Conservation (phyloP, 2,329 filamentous ascomycete species). For the Fusarium odoratissimum region DNA sequence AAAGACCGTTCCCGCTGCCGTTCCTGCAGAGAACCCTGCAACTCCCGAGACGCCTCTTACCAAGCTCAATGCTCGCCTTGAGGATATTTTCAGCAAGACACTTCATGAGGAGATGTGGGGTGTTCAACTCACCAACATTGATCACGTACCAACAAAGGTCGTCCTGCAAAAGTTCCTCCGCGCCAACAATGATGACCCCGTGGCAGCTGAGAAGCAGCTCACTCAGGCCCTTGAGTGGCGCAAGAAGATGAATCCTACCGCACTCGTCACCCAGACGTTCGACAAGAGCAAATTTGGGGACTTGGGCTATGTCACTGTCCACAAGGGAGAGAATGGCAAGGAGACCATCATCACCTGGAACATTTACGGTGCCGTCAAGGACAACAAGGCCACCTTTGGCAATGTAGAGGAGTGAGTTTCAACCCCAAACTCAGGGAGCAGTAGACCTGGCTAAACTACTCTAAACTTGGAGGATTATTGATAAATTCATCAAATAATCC, state of each 20-base stretch:
- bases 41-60: slow-evolving; percentile 56
- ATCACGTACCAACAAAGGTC: slow-evolving; percentile 80
- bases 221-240: slow-evolving; percentile 85
- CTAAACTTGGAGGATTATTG: background rate
- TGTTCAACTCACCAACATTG: slow-evolving; percentile 69
- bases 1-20: slow-evolving; percentile 29
- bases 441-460: background rate
- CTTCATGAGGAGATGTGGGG: slow-evolving; percentile 88
- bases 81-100: slow-evolving; percentile 66
- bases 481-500: background rate
- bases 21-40: slow-evolving; percentile 19
- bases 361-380: slow-evolving; percentile 88
- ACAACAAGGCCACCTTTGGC: slow-evolving; percentile 85
- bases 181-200: slow-evolving; percentile 82
- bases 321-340: slow-evolving; percentile 66
- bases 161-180: slow-evolving; percentile 94
- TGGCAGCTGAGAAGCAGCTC: slow-evolving; percentile 82
- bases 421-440: background rate
- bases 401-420: slow-evolving; percentile 78
- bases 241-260: slow-evolving; percentile 77
- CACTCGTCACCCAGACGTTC: slow-evolving; percentile 73
- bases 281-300: slow-evolving; percentile 77
- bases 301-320: slow-evolving; percentile 83
- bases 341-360: slow-evolving; percentile 87
- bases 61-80: slow-evolving; percentile 68